Percentiles rank a stretch among this genome's conserved stretches.
Evolutionary conservation across 352 stramenopile species (phyloP).

Genomic region (Plasmopara muralis): DNA sequence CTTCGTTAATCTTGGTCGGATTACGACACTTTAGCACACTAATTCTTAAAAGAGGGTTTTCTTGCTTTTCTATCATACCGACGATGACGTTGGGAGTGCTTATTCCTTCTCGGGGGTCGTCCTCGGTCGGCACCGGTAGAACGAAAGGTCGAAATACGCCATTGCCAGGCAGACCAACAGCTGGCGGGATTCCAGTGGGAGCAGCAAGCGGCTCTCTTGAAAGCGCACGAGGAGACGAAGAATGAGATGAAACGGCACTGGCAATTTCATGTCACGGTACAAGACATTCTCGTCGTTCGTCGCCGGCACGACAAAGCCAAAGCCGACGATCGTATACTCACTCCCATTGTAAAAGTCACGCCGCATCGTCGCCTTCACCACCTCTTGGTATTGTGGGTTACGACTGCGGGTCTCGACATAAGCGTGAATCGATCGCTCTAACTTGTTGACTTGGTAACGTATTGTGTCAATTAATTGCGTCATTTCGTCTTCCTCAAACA

Average conservation of each 20-base stretch:
- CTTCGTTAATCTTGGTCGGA: background rate
- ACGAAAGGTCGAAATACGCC: slow-evolving; percentile 36
- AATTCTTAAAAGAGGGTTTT: background rate
- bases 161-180: slow-evolving; percentile 48
- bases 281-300: slow-evolving; percentile 55
- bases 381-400: slow-evolving; percentile 29
- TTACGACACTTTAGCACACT: background rate
- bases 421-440: slow-evolving; percentile 14
- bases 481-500: slow-evolving; percentile 33
- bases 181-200: slow-evolving; percentile 42
- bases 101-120: no score
- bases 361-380: slow-evolving; percentile 28
- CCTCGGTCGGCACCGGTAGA: slow-evolving; percentile 36
- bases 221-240: slow-evolving; percentile 46
- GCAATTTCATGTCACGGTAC: slow-evolving; percentile 46
- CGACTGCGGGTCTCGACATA: slow-evolving; percentile 30
- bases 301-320: slow-evolving; percentile 43
- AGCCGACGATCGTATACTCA: slow-evolving; percentile 48
- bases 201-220: slow-evolving; percentile 51
- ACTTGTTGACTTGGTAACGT: no score
- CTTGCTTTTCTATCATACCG: background rate
- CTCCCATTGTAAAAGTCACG: slow-evolving; percentile 42
- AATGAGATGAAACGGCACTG: slow-evolving; percentile 46
- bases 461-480: slow-evolving; percentile 25
- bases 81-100: no score